Percentiles rank a stretch among this genome's conserved stretches.
Conservation (phyloP, 2,329 filamentous ascomycete species). For the Diaporthe batatas region DNA sequence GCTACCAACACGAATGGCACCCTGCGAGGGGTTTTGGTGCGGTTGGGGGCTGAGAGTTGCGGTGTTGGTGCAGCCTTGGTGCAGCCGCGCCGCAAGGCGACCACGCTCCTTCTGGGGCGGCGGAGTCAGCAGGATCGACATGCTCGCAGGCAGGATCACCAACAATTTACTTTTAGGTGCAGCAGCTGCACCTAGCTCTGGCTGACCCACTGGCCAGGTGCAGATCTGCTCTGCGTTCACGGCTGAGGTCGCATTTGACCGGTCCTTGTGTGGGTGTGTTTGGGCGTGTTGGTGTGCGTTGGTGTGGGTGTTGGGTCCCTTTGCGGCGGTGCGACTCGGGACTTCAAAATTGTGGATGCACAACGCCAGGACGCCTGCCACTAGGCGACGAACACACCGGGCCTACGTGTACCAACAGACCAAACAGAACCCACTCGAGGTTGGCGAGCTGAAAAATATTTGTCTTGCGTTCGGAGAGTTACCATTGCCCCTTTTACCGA, state of each 20-base stretch:
- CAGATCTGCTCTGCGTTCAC: not conserved
- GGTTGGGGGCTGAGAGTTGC: not conserved
- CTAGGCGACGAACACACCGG: not conserved
- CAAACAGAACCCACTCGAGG: not conserved
- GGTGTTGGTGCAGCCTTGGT: slow-evolving; percentile 19
- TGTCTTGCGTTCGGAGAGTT: slow-evolving; percentile 12
- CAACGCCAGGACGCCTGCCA: not conserved
- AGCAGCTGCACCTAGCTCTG: not conserved
- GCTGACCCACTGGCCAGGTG: not conserved
- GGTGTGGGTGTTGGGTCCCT: not conserved
- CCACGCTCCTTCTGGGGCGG: slow-evolving; percentile 21
- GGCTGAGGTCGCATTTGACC: not conserved
- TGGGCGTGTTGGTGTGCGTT: not conserved
- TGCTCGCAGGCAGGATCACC: slow-evolving; percentile 6
- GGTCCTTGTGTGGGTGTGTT: not conserved
- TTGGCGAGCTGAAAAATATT: slow-evolving; percentile 4
- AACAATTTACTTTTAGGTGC: slow-evolving; percentile 21
- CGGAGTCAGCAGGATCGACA: slow-evolving; percentile 31
- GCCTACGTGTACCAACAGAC: not conserved
- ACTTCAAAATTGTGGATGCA: not conserved
- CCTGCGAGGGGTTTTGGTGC: not conserved
- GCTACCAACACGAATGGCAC: slow-evolving; percentile 4
- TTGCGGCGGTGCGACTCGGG: not conserved
- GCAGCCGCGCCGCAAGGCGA: slow-evolving; percentile 16
- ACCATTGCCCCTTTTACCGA: not conserved